Conservation (phyloP, 257 asterid genomes). For the Solanum sejunctum region DNA sequence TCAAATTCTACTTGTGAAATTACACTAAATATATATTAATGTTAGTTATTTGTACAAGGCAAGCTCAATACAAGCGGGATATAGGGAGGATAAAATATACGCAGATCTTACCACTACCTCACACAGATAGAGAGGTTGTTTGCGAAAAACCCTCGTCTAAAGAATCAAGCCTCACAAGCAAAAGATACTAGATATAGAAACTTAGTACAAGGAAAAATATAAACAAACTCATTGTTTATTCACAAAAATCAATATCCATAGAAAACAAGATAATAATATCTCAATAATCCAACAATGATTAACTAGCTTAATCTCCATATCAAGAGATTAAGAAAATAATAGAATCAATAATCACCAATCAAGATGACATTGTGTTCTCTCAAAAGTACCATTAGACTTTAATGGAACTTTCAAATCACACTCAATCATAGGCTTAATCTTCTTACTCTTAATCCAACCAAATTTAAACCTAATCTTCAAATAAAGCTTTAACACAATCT, state of each 20-base stretch:
- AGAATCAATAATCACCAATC: conserved; percentile 42
- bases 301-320: too few species aligned
- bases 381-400: conserved; percentile 27
- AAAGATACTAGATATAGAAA: too few species aligned
- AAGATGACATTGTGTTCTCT: conserved; percentile 38
- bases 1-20: background rate
- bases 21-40: background rate
- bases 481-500: conserved; percentile 39
- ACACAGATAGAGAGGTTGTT: too few species aligned
- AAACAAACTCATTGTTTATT: conserved; percentile 7
- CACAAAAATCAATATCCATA: background rate
- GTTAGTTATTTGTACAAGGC: background rate
- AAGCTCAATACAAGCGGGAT: background rate
- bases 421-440: conserved; percentile 52
- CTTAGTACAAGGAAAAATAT: too few species aligned
- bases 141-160: too few species aligned
- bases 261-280: background rate
- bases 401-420: conserved; percentile 59
- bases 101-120: too few species aligned
- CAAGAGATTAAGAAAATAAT: background rate
- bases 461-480: conserved; percentile 39
- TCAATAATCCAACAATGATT: background rate
- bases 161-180: too few species aligned
- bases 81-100: too few species aligned
- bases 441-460: conserved; percentile 28